Conservation (phyloP, 148 eudicot species). For the Cornus suecica region DNA sequence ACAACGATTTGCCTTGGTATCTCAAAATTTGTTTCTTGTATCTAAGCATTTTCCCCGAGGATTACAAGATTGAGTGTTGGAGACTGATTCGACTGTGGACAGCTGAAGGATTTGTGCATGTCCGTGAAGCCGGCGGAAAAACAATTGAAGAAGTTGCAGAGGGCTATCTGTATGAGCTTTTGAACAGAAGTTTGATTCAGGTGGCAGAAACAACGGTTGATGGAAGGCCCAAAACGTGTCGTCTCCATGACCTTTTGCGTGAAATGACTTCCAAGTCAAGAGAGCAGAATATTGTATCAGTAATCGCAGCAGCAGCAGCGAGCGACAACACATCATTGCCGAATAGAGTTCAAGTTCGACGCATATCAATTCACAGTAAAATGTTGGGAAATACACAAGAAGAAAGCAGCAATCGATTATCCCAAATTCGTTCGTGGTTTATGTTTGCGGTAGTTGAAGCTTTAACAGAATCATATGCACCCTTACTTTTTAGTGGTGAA, state of each 20-base stretch:
- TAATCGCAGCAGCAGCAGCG: no score
- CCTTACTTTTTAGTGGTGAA: background rate
- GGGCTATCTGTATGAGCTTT: background rate
- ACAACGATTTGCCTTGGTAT: constrained; percentile 12
- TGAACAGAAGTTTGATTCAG: background rate
- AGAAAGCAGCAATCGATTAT: background rate
- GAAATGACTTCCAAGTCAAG: background rate
- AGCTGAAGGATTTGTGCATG: background rate
- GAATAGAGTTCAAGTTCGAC: background rate
- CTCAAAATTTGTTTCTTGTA: constrained; percentile 7
- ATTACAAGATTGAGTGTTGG: background rate
- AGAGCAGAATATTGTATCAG: background rate
- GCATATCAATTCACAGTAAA: background rate
- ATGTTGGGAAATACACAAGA: no score
- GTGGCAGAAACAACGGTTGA: background rate
- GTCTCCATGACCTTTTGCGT: background rate
- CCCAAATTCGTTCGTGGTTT: background rate
- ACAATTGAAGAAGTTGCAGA: background rate
- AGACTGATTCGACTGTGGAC: constrained; percentile 15
- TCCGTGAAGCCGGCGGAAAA: background rate
- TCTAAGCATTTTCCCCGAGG: background rate
- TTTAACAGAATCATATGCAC: background rate
- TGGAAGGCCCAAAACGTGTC: background rate
- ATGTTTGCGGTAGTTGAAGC: background rate
- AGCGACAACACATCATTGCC: background rate